Base-by-base conservation (phyloP, 2,329 filamentous ascomycete genomes). In the Raffaelea arxii region DNA sequence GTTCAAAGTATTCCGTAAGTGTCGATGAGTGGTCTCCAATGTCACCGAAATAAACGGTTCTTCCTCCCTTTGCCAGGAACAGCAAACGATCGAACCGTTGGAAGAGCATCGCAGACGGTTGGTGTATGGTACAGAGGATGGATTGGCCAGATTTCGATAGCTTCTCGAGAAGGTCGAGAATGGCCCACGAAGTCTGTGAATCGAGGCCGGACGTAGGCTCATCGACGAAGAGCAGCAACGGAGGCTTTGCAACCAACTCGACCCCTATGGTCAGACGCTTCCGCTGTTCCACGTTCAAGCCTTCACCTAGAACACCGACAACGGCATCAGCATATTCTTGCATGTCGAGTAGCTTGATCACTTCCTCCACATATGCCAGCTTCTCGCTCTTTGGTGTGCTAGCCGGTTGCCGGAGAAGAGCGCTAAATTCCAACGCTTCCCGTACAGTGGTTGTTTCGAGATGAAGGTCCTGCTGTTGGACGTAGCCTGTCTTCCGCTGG, bases 161-260 rank as follows among this genome's bases (percentile, higher is more conserved):
- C 65, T 94, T 95, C 64, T 94, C 84, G 38, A 97, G 76, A 10
- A 96, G 75, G 62, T 88, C 83, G 39, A 89, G 75, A 59, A 95
- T 95, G 53, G 87, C 86, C 87, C 87, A 95, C 1, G 89, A 91
- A 1, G 89, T 94, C 64, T 95, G 89, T 59, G 82, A 87, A 65
- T 96, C 90, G 19, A 96, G 79, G 70, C 90, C 90, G 24, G 89
- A 95, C 3, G 90, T 96, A n/a, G 90, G 90, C 64, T 97, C 90
- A 57, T 97, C 90, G 27, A 96, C 79, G 69, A 96, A 96, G 41
- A 96, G 78, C 50, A 95, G 74, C 44, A 96, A 73, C 35, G 87
- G 82, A 6, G 91, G 91, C 68, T 92, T 95, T 4, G 91, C 90
- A 39, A 87, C 90, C 19, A 97, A 75, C 62, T 97, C 91, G n/a